Conservation (phyloP, 495 filamentous ascomycete genomes). For the Daldinia loculata region DNA sequence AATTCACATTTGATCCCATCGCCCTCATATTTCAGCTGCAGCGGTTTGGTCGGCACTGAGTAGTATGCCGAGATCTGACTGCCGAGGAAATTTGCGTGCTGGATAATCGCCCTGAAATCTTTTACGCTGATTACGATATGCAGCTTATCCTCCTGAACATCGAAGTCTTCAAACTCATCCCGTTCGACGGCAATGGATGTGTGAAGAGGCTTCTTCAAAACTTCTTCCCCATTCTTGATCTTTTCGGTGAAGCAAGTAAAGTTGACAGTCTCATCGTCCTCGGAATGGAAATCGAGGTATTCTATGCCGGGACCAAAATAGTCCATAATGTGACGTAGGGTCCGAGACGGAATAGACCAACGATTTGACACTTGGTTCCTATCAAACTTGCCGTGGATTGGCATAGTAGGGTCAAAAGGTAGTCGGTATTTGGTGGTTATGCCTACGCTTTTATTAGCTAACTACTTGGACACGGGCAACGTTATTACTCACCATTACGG, state of each 20-base stretch:
- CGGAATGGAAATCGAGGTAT: conserved; percentile 85
- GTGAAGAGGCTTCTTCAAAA: conserved; percentile 91
- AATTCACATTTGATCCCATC: conserved; percentile 85
- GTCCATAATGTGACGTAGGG: conserved; percentile 84
- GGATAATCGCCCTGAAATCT: conserved; percentile 90
- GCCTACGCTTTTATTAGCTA: conserved; percentile 55
- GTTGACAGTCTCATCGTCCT: conserved; percentile 64
- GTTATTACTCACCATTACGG: conserved; percentile 71
- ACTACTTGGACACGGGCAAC: not conserved
- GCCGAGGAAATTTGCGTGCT: conserved; percentile 81
- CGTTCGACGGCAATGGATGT: conserved; percentile 89
- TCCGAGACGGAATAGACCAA: conserved; percentile 79
- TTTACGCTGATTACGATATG: conserved; percentile 92
- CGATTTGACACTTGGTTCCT: conserved; percentile 70
- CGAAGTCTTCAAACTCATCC: conserved; percentile 84
- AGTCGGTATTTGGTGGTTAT: conserved; percentile 92
- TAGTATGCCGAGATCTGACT: conserved; percentile 78
- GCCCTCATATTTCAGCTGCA: conserved; percentile 79
- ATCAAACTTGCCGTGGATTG: conserved; percentile 90
- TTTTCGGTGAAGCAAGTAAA: conserved; percentile 98
- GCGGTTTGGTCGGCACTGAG: conserved; percentile 79
- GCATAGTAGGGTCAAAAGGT: conserved; percentile 82
- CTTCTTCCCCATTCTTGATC: conserved; percentile 84
- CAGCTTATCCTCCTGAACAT: conserved; percentile 75
- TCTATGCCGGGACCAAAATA: conserved; percentile 93